Percentiles rank a stretch among this genome's conserved stretches.
These are phyloP conservation scores for Datisca glomerata DNA, from an alignment of 306 rosid species.

Conservation along the genomic window DNA sequence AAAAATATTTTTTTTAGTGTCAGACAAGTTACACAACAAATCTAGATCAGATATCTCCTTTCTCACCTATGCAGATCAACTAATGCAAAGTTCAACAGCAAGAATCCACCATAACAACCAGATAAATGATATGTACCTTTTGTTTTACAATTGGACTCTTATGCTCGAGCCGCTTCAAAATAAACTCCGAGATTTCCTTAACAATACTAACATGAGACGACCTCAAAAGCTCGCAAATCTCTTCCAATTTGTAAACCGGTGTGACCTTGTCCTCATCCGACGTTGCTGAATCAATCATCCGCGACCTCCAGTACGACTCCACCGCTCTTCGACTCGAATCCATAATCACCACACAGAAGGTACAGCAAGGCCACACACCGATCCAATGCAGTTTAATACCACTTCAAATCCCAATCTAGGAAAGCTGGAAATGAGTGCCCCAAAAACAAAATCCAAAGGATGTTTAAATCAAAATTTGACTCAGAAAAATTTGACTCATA, in stretches of 20 bases:
- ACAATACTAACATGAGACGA: slow-evolving; percentile 86
- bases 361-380: no score
- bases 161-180: slow-evolving; percentile 75
- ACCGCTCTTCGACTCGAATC: slow-evolving; percentile 97
- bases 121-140: slow-evolving; percentile 47
- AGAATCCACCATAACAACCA: neutral
- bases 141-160: slow-evolving; percentile 91
- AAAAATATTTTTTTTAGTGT: no score
- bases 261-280: slow-evolving; percentile 90
- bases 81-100: slow-evolving; percentile 9
- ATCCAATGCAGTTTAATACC: no score
- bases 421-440: no score
- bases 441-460: no score
- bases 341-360: slow-evolving; percentile 53
- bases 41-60: no score
- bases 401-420: no score
- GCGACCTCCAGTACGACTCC: slow-evolving; percentile 89
- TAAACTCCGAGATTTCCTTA: slow-evolving; percentile 76
- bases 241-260: slow-evolving; percentile 87
- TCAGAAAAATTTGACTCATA: no score
- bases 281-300: slow-evolving; percentile 79
- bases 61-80: neutral
- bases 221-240: slow-evolving; percentile 68
- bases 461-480: no score
- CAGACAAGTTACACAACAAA: no score